Conservation (phyloP, 1,284 basidiomycete species). For the Apiotrichum porosum region DNA sequence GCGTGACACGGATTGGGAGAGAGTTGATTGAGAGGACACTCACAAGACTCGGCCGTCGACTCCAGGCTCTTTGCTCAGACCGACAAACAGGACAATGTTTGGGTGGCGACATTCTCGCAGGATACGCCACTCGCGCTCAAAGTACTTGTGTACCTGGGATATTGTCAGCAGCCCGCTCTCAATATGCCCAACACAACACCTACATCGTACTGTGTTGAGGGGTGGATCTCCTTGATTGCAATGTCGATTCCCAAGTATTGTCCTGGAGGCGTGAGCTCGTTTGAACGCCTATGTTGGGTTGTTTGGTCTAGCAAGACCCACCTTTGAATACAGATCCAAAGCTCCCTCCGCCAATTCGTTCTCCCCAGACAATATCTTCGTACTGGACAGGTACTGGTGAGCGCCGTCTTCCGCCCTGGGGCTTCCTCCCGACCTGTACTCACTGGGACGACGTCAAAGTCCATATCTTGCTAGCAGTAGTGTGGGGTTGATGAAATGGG, state of each 20-base stretch:
- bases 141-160: constrained; percentile 77
- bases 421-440: constrained; percentile 33
- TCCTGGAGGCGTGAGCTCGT: constrained; percentile 54
- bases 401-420: background rate
- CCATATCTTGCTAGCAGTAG: constrained; percentile 46
- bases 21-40: constrained; percentile 8
- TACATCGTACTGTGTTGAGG: constrained; percentile 79
- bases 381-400: constrained; percentile 58
- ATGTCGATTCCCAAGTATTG: constrained; percentile 91
- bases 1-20: too few relatives aligned
- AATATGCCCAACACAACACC: constrained; percentile 4
- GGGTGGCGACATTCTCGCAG: constrained; percentile 87
- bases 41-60: constrained; percentile 71
- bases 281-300: too few relatives aligned
- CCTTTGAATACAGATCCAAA: constrained; percentile 92
- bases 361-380: constrained; percentile 75
- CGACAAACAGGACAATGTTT: constrained; percentile 91
- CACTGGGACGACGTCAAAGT: constrained; percentile 79
- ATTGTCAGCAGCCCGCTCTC: background rate
- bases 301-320: constrained; percentile 40
- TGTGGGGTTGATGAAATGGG: too few relatives aligned
- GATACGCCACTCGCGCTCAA: constrained; percentile 92
- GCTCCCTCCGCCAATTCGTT: constrained; percentile 79
- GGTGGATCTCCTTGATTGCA: constrained; percentile 91
- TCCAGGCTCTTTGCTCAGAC: constrained; percentile 78